phyloP scores from a whole-genome alignment of 441 rosid genomes.

The Bocquillonia castaneifolia region DNA sequence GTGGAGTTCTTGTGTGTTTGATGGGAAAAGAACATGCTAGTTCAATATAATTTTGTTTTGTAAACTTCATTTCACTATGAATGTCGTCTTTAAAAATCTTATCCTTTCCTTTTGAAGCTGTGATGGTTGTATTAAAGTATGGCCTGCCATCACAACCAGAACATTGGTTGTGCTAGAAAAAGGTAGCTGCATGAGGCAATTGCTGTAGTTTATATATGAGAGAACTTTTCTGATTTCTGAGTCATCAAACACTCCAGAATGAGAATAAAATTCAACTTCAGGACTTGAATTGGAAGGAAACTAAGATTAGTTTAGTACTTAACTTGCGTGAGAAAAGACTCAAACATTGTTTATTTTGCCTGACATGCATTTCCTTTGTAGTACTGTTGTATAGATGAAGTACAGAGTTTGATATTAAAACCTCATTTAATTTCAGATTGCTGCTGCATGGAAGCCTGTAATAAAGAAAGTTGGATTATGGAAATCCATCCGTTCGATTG shows the following conservation, averaged over 20 bases:
- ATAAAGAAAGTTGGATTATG: slow-evolving; percentile 71
- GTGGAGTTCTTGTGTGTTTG: not conserved
- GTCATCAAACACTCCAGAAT: not conserved
- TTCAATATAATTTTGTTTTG: not conserved
- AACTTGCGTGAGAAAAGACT: too few species aligned
- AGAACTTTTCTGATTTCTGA: not conserved
- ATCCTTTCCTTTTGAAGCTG: too few species aligned
- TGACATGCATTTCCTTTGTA: not conserved
- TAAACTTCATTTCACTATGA: not conserved
- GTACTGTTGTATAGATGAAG: not conserved
- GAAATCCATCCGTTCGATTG: slow-evolving; percentile 85
- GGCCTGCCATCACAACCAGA: not conserved
- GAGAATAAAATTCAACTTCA: not conserved
- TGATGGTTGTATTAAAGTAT: too few species aligned
- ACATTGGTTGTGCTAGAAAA: not conserved
- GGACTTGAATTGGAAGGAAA: too few species aligned
- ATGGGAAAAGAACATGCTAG: not conserved
- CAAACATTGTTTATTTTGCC: not conserved
- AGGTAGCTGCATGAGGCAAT: not conserved
- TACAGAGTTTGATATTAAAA: not conserved
- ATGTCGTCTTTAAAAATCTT: too few species aligned
- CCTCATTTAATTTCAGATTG: slow-evolving; percentile 47
- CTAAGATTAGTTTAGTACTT: too few species aligned
- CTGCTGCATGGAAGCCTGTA: slow-evolving; percentile 95
- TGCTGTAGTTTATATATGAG: not conserved